A percentile compares a stretch with the other conserved stretches of the same genome.
Evolutionary conservation across 768 basidiomycete species (phyloP).

Genomic region (Mycena capillaripes): DNA sequence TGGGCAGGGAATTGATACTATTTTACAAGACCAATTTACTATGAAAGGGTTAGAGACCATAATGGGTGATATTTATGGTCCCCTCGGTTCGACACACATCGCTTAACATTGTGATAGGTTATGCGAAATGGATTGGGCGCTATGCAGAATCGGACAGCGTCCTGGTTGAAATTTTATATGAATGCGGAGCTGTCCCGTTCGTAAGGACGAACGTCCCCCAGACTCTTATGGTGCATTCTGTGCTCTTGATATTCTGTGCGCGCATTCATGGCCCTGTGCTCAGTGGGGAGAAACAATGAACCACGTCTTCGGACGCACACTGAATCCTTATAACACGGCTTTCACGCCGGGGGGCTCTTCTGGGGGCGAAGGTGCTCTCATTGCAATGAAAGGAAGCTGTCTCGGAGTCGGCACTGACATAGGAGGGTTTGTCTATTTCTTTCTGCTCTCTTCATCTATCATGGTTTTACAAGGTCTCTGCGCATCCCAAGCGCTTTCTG

Average conservation of each 20-base stretch:
- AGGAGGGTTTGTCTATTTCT: constrained; percentile 58
- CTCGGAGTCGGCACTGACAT: constrained; percentile 77
- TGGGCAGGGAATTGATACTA: not conserved
- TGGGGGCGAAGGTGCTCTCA: constrained; percentile 76
- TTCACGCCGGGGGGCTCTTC: constrained; percentile 75
- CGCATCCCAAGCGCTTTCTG: constrained; percentile 71
- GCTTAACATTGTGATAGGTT: constrained; percentile 50
- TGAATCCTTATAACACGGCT: constrained; percentile 70
- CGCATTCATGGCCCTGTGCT: not conserved
- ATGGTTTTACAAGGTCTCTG: constrained; percentile 54
- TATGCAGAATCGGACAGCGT: constrained; percentile 62
- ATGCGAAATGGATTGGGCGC: constrained; percentile 67
- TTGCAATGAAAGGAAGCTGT: constrained; percentile 71
- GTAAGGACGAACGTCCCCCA: constrained; percentile 71
- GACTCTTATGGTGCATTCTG: constrained; percentile 60
- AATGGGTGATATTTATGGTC: constrained; percentile 37
- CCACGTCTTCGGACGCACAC: constrained; percentile 72
- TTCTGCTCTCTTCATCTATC: not conserved
- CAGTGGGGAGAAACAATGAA: constrained; percentile 73
- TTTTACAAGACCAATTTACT: constrained; percentile 63
- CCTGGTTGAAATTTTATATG: constrained; percentile 65
- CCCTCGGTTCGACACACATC: not conserved
- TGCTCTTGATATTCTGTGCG: not conserved
- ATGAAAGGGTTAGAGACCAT: constrained; percentile 73
- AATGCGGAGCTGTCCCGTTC: constrained; percentile 71